Conservation (phyloP, 805 yeast species). For the Yarrowia porcina region DNA sequence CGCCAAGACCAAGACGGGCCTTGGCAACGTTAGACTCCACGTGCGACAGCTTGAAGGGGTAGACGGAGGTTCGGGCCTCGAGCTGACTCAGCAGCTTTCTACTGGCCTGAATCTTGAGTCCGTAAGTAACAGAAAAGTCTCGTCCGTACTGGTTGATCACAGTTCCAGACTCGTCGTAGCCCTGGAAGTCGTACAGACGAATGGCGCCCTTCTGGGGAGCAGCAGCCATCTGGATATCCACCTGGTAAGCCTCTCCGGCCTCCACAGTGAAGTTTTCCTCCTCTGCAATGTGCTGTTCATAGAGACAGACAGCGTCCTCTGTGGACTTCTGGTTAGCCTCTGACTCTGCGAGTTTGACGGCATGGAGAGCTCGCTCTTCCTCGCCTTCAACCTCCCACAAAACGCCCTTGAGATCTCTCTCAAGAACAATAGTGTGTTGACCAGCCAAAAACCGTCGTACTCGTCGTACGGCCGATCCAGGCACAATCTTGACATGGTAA, state of each 20-base stretch:
- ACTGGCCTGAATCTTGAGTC: conserved; percentile 69
- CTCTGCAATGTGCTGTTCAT: conserved; percentile 33
- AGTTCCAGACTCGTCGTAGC: conserved; percentile 32
- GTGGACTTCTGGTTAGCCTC: neutral
- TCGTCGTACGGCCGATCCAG: conserved; percentile 90
- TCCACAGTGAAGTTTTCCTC: conserved; percentile 63
- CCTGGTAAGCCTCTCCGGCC: conserved; percentile 81
- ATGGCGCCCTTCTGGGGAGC: conserved; percentile 40
- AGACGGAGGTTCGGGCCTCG: conserved; percentile 76
- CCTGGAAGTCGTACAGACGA: conserved; percentile 35
- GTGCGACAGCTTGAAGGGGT: conserved; percentile 84
- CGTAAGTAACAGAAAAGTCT: conserved; percentile 80
- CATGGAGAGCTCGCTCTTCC: conserved; percentile 27
- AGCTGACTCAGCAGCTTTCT: conserved; percentile 66
- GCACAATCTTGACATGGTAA: conserved; percentile 81
- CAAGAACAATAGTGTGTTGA: conserved; percentile 91
- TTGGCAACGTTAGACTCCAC: conserved; percentile 58
- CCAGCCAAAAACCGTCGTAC: conserved; percentile 92
- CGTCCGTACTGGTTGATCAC: conserved; percentile 53
- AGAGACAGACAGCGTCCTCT: conserved; percentile 35
- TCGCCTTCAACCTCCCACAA: conserved; percentile 39
- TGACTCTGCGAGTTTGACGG: conserved; percentile 26
- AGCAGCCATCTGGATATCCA: conserved; percentile 81
- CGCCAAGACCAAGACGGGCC: conserved; percentile 72
- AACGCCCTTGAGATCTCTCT: conserved; percentile 88